Conservation (phyloP, 164 flowering plant species). For the Tetracentron sinense region DNA sequence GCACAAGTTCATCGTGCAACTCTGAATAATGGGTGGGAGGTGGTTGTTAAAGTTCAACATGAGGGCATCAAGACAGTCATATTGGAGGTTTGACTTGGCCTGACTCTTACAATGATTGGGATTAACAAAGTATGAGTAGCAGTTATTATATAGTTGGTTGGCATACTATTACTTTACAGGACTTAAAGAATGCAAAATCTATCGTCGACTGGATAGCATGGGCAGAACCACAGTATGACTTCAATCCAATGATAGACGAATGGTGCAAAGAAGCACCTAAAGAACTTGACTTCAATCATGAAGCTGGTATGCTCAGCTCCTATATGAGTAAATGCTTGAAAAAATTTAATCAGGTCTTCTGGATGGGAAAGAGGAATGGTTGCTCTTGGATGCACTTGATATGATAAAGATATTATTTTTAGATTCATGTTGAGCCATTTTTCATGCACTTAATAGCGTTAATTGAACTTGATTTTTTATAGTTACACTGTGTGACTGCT, state of each 20-base stretch:
- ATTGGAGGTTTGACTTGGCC: conserved; percentile 60
- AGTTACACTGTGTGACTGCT: not conserved
- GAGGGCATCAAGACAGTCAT: conserved; percentile 81
- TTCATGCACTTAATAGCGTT: not conserved
- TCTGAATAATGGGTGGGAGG: conserved; percentile 62
- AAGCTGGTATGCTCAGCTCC: conserved; percentile 65
- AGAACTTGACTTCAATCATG: conserved; percentile 88
- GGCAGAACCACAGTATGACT: conserved; percentile 96
- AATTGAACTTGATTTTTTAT: not conserved
- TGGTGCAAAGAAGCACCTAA: conserved; percentile 99
- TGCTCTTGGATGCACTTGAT: not conserved
- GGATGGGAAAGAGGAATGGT: not conserved
- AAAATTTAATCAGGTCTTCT: not conserved
- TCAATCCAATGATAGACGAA: conserved; percentile 91
- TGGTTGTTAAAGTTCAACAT: conserved; percentile 96
- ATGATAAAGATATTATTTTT: not conserved
- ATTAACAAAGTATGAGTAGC: conserved; percentile 4
- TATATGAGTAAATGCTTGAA: too few relatives aligned
- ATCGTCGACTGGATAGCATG: conserved; percentile 98
- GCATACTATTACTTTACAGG: conserved; percentile 43
- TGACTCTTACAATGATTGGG: conserved; percentile 10
- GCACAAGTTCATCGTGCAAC: conserved; percentile 99
- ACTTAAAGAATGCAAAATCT: conserved; percentile 87
- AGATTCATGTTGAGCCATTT: too few relatives aligned
- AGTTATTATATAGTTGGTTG: conserved; percentile 10